Conservation (phyloP, 78 protist species). For the Dictyostelium discoideum region DNA sequence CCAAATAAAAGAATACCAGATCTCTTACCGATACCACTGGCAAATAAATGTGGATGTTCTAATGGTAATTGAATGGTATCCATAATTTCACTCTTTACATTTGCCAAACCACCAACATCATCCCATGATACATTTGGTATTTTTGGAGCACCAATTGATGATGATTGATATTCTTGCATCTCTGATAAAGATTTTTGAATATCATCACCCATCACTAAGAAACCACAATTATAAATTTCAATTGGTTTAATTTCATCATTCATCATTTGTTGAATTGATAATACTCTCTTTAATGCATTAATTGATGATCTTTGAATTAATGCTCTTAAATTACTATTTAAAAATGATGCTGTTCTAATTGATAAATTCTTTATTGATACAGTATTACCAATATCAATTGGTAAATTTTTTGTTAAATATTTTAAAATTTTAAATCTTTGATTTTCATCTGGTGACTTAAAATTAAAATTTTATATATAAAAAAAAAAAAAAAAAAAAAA, state of each 20-base stretch:
- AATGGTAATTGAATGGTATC: constrained; percentile 97
- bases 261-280: neutral
- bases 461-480: neutral
- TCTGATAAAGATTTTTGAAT: constrained; percentile 46
- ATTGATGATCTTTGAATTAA: constrained; percentile 19
- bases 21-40: constrained; percentile 80
- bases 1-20: constrained; percentile 97
- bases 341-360: constrained; percentile 79
- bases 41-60: constrained; percentile 93
- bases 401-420: neutral
- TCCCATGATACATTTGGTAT: constrained; percentile 96
- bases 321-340: constrained; percentile 20
- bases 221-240: constrained; percentile 62
- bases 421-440: constrained; percentile 64
- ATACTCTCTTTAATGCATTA: constrained; percentile 43
- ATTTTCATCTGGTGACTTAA: constrained; percentile 68
- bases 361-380: constrained; percentile 68
- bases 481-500: neutral
- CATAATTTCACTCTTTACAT: constrained; percentile 93
- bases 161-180: constrained; percentile 81
- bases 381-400: constrained; percentile 15
- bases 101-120: constrained; percentile 98
- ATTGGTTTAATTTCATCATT: constrained; percentile 5
- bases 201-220: constrained; percentile 38
- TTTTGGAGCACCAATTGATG: constrained; percentile 83